phyloP scores from a whole-genome alignment of 2,329 filamentous ascomycete species.

The Xylaria arbuscula region DNA sequence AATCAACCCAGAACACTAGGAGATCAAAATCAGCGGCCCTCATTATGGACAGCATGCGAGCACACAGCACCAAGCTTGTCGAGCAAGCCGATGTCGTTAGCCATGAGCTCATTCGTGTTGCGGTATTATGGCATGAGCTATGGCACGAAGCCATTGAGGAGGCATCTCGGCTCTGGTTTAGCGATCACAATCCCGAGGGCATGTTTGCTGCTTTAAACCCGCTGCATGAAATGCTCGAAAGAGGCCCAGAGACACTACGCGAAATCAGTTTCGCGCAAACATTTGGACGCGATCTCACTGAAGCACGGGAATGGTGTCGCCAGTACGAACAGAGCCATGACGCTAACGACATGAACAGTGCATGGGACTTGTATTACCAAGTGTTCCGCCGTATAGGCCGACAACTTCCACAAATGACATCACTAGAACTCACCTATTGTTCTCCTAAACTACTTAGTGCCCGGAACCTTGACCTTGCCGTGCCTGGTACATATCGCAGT shows the following conservation, averaged over 20 bases:
- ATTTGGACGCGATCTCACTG: constrained; percentile 93
- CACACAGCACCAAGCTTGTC: constrained; percentile 91
- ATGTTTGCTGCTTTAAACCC: constrained; percentile 95
- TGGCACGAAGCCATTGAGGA: constrained; percentile 99
- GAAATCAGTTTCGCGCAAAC: constrained; percentile 98
- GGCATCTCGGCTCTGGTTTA: constrained; percentile 95
- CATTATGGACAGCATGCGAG: constrained; percentile 98
- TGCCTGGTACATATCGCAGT: constrained; percentile 94
- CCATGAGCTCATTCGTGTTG: constrained; percentile 95
- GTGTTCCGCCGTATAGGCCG: constrained; percentile 96
- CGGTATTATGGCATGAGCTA: constrained; percentile 97
- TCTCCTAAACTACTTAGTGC: constrained; percentile 91
- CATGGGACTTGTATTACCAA: constrained; percentile 99
- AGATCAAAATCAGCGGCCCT: constrained; percentile 88
- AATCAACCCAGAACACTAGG: constrained; percentile 83
- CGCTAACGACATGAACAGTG: constrained; percentile 93
- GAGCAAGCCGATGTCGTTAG: constrained; percentile 96
- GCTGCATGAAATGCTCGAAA: constrained; percentile 89
- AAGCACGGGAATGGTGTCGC: constrained; percentile 95
- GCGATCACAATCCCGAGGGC: constrained; percentile 95
- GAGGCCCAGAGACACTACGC: constrained; percentile 89
- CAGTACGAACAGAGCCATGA: constrained; percentile 91
- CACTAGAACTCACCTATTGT: constrained; percentile 94
- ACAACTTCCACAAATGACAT: constrained; percentile 92
- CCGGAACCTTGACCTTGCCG: constrained; percentile 87